Evolutionary conservation across 1,139 yeast species (phyloP).

Genomic region (Yamadazyma buinensis): DNA sequence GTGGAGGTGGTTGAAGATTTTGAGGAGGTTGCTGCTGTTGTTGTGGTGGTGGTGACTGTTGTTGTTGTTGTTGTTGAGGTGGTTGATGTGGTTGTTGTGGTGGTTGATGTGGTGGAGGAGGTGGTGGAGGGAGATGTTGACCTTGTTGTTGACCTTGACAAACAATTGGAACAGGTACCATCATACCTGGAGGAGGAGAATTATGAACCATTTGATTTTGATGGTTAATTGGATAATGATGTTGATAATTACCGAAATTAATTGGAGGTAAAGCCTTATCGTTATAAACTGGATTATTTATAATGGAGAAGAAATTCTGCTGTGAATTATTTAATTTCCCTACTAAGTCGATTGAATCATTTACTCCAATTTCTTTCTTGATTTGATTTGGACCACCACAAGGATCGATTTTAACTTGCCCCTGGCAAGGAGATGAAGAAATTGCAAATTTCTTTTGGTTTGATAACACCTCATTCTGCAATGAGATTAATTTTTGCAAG

Average conservation of each 20-base stretch:
- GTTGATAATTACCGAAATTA: neutral
- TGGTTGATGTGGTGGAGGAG: conserved; percentile 1
- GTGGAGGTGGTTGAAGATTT: no score
- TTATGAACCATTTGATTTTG: conserved; percentile 1
- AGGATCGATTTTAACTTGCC: no score
- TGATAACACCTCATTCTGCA: conserved; percentile 16
- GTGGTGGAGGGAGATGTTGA: neutral
- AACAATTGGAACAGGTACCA: neutral
- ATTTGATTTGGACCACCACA: no score
- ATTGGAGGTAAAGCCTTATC: no score
- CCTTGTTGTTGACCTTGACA: neutral
- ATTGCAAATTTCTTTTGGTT: no score
- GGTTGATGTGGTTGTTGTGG: conserved; percentile 5
- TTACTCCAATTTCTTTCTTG: conserved; percentile 3
- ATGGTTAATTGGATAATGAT: conserved; percentile 1
- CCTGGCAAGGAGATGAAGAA: no score
- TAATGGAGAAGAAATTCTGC: conserved; percentile 9
- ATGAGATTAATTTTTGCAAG: conserved; percentile 16
- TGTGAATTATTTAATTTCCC: conserved; percentile 8
- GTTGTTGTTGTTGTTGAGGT: conserved; percentile 4
- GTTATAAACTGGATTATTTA: conserved; percentile 1
- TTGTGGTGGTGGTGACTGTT: no score
- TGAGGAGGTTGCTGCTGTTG: conserved; percentile 3
- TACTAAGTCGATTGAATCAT: conserved; percentile 3
- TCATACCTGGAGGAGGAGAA: conserved; percentile 4